phyloP scores from a whole-genome alignment of 768 basidiomycete genomes.

The Lentinula edodes region DNA sequence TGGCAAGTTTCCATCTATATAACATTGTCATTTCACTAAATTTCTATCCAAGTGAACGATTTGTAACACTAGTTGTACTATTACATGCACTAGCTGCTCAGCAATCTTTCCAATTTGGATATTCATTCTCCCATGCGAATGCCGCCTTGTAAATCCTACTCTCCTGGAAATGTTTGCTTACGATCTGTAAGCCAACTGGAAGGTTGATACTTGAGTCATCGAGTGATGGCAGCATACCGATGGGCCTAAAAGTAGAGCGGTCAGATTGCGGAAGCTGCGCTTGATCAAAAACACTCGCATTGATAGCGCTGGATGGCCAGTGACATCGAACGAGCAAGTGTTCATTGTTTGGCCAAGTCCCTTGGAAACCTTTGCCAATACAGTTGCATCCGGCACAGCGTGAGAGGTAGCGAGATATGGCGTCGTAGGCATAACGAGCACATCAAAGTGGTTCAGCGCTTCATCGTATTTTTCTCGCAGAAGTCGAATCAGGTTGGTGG shows the following conservation, averaged over 20 bases:
- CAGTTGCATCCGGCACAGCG: neutral
- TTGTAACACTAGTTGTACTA: too few species aligned
- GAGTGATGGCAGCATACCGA: slow-evolving; percentile 4
- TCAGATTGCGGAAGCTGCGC: neutral
- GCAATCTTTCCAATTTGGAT: neutral
- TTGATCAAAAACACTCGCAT: neutral
- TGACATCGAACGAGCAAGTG: slow-evolving; percentile 4
- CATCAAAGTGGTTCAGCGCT: neutral
- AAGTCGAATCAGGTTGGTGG: neutral
- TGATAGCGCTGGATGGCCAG: neutral
- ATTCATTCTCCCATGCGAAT: slow-evolving; percentile 1
- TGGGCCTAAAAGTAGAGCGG: neutral
- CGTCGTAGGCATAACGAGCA: slow-evolving; percentile 7
- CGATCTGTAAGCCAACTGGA: slow-evolving; percentile 3
- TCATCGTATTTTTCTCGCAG: neutral
- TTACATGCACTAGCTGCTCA: neutral
- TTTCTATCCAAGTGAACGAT: neutral
- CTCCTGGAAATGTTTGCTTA: slow-evolving; percentile 3
- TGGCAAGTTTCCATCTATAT: neutral
- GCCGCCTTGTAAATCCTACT: neutral
- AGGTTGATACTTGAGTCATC: slow-evolving; percentile 1
- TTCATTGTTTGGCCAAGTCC: slow-evolving; percentile 3
- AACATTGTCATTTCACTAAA: neutral
- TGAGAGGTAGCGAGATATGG: slow-evolving; percentile 2
- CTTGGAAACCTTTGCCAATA: slow-evolving; percentile 1